Evolutionary conservation across 768 basidiomycete genomes (phyloP).

Genomic region (Collybia mongolica): DNA sequence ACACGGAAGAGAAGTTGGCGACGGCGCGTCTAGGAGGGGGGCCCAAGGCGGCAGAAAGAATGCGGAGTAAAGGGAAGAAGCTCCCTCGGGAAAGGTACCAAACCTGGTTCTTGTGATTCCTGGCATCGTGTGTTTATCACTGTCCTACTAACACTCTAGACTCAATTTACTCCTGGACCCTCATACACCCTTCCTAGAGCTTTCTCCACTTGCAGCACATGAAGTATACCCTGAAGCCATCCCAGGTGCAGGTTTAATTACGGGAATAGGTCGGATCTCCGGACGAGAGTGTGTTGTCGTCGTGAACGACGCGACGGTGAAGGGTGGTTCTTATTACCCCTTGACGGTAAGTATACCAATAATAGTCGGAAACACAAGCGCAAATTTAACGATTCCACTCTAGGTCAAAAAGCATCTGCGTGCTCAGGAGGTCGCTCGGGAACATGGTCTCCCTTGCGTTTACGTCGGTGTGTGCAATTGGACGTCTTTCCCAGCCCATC

Average conservation of each 20-base stretch:
- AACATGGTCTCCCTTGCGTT: conserved; percentile 87
- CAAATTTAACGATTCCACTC: neutral
- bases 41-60: conserved; percentile 67
- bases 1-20: conserved; percentile 59
- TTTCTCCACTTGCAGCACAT: conserved; percentile 83
- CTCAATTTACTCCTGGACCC: conserved; percentile 77
- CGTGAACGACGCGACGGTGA: conserved; percentile 93
- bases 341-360: conserved; percentile 52
- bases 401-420: conserved; percentile 91
- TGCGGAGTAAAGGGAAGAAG: conserved; percentile 77
- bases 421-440: conserved; percentile 92
- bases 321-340: conserved; percentile 91
- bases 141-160: conserved; percentile 32
- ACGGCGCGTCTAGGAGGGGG: conserved; percentile 72
- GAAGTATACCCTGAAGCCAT: conserved; percentile 81
- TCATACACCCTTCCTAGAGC: conserved; percentile 85
- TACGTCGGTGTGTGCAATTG: conserved; percentile 69
- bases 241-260: conserved; percentile 89
- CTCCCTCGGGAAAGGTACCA: conserved; percentile 80
- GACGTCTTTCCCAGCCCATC: neutral
- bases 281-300: conserved; percentile 86
- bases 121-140: neutral
- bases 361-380: neutral
- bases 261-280: conserved; percentile 77
- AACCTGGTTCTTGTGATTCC: neutral